Base-by-base conservation (phyloP, 345 rosid genomes). In the Euphorbia lathyris region DNA sequence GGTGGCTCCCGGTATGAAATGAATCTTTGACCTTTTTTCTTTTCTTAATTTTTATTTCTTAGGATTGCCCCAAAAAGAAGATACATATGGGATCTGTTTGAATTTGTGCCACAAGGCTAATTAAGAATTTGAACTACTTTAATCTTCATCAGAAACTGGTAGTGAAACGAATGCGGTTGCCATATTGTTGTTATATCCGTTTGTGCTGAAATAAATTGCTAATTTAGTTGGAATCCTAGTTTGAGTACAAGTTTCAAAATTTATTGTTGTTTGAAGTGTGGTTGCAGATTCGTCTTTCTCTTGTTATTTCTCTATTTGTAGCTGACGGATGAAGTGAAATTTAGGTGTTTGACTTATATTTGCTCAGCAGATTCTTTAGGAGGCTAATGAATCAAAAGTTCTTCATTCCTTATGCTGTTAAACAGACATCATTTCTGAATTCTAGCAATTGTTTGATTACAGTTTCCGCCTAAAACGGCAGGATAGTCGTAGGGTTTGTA, bases 31-130 rank as follows among this genome's bases (percentile, higher is more conserved):
- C 38, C 7, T 34, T 34, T 7, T n/a, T n/a, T n/a, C n/a, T n/a
- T n/a, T n/a, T 32, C 2, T 59, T 59, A 4, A 16, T 59, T 59
- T 30, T 29, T 13, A 3, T 26, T 5, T 67, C 10, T 10, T 63
- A 43, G 6, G 25, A 56, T 42, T 34, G 52, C 52, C n/a, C 20
- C 4, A 5, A 40, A 1, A 8, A 27, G 1, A 65, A 47, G 20
- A 19, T 32, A 45, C 27, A 23, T 52, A 63, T 43, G 52, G 57
- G 57, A 65, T 65, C 57, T 65, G 9, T 65, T 34, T 65, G 68
- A 26, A 47, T 47, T 9, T 42, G 34, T 43, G 12, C 47, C 26
- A 63, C 23, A 10, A 22, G 26, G 16, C 20, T 36, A 60, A 36
- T 58, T 60, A 34, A 34, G 22, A 19, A 36, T 32, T 7, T 60